These are phyloP conservation scores for Fraxinus dipetala DNA, from an alignment of 305 asterid species.

Conservation along the genomic window DNA sequence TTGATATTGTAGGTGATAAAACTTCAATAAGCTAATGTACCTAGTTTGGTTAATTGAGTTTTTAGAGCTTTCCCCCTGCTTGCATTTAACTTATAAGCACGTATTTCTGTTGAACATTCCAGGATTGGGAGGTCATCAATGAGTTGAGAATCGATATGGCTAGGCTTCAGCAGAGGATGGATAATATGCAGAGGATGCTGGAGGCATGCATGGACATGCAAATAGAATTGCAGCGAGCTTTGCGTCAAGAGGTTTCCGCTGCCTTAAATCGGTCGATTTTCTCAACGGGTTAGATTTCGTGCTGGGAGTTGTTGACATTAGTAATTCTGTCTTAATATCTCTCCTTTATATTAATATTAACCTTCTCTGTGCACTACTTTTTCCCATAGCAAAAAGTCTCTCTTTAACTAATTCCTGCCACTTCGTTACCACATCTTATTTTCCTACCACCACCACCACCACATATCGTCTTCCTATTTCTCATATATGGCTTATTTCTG, in stretches of 20 bases:
- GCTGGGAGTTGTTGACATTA: neutral
- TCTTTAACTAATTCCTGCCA: neutral
- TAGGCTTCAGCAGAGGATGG: slow-evolving; percentile 77
- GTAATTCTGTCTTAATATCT: neutral
- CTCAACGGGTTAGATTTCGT: slow-evolving; percentile 42
- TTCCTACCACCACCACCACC: neutral
- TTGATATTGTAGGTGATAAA: neutral
- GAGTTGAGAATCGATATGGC: slow-evolving; percentile 76
- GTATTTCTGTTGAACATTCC: slow-evolving; percentile 18
- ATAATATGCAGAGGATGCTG: slow-evolving; percentile 73
- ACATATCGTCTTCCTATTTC: neutral
- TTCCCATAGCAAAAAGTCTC: neutral
- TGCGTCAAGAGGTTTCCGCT: slow-evolving; percentile 81
- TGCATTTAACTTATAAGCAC: neutral
- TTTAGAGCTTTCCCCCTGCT: neutral
- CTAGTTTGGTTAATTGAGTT: neutral
- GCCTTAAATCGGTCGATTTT: slow-evolving; percentile 57
- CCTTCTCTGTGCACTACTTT: neutral
- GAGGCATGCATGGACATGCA: slow-evolving; percentile 95
- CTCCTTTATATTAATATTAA: neutral
- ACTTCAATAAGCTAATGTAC: neutral
- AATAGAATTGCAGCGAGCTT: slow-evolving; percentile 69
- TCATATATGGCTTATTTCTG: neutral
- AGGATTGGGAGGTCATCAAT: slow-evolving; percentile 75
- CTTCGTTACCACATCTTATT: neutral